Percentiles rank a stretch among this genome's conserved stretches.
phyloP scores from a whole-genome alignment of 2,329 filamentous ascomycete genomes.

The Nakataea oryzae region DNA sequence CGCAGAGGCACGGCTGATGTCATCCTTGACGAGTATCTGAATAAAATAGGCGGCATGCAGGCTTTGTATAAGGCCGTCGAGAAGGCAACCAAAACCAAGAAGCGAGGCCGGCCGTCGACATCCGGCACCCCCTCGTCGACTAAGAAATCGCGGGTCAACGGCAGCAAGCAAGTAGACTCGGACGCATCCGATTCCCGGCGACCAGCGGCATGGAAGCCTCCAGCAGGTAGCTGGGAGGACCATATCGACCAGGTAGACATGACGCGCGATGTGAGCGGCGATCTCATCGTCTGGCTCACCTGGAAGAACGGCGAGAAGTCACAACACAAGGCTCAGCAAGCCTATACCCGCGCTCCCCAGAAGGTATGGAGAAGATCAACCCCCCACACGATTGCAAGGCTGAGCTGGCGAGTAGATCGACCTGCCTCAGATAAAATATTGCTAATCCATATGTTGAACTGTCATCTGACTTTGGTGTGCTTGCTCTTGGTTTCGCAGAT shows the following conservation, averaged over 20 bases:
- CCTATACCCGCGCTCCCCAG: conserved; percentile 70
- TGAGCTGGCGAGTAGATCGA: too few relatives aligned
- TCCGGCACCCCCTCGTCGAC: conserved; percentile 18
- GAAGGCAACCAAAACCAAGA: conserved; percentile 41
- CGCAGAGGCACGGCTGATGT: conserved; percentile 45
- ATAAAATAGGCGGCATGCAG: conserved; percentile 51
- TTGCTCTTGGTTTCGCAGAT: conserved; percentile 29
- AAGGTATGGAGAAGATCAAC: conserved; percentile 37
- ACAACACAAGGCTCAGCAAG: conserved; percentile 55
- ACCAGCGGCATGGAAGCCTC: conserved; percentile 48
- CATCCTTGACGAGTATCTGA: conserved; percentile 55
- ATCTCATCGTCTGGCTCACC: conserved; percentile 56
- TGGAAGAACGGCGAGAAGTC: conserved; percentile 66
- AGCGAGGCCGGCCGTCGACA: conserved; percentile 40
- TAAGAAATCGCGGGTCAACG: conserved; percentile 37
- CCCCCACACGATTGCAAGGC: neutral
- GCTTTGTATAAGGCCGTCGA: conserved; percentile 40
- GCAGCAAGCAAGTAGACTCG: conserved; percentile 35
- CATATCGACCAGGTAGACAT: conserved; percentile 61
- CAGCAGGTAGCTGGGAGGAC: conserved; percentile 68
- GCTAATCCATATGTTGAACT: too few relatives aligned
- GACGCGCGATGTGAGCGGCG: conserved; percentile 54
- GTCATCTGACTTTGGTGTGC: neutral
- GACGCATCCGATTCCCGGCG: conserved; percentile 35
- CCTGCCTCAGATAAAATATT: too few relatives aligned